Percentiles rank a stretch among this genome's conserved stretches.
Evolutionary conservation across 2,329 filamentous ascomycete genomes (phyloP).

Genomic region (Beauveria brongniartii): DNA sequence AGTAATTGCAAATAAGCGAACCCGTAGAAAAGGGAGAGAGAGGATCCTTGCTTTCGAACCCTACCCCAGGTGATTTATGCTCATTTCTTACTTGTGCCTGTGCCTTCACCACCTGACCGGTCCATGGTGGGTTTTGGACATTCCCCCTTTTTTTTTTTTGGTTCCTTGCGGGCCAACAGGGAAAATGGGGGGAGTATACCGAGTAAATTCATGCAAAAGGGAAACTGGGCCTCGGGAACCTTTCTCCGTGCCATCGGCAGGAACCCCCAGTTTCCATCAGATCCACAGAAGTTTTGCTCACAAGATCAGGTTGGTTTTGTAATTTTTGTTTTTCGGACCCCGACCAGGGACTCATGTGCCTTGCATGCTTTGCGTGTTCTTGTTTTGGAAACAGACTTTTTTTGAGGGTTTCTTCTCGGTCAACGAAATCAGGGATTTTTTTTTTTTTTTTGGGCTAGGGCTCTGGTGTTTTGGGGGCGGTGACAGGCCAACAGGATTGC

Average conservation of each 20-base stretch:
- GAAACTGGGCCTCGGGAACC: not conserved
- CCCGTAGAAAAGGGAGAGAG: not conserved
- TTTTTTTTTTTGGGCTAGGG: not conserved
- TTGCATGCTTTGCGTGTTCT: not conserved
- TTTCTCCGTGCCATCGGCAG: conserved; percentile 3
- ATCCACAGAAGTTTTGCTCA: conserved; percentile 7
- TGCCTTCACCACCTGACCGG: not conserved
- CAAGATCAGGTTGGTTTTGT: conserved; percentile 3
- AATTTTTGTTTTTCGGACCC: not conserved
- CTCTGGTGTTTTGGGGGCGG: not conserved
- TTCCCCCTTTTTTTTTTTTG: not conserved
- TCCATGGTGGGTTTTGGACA: not conserved
- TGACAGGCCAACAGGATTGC: not conserved
- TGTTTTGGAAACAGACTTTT: not conserved
- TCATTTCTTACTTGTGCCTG: not conserved
- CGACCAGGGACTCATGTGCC: not conserved
- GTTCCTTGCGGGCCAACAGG: not conserved
- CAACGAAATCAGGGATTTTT: not conserved
- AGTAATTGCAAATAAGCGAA: not conserved
- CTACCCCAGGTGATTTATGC: not conserved
- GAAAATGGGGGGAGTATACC: not conserved
- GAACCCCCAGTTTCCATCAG: not conserved
- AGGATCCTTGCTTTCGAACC: not conserved
- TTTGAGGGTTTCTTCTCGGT: not conserved
- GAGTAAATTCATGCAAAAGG: not conserved